These are phyloP conservation scores for Diaporthe velutina DNA, from an alignment of 2,329 filamentous ascomycete species.

Conservation along the genomic window DNA sequence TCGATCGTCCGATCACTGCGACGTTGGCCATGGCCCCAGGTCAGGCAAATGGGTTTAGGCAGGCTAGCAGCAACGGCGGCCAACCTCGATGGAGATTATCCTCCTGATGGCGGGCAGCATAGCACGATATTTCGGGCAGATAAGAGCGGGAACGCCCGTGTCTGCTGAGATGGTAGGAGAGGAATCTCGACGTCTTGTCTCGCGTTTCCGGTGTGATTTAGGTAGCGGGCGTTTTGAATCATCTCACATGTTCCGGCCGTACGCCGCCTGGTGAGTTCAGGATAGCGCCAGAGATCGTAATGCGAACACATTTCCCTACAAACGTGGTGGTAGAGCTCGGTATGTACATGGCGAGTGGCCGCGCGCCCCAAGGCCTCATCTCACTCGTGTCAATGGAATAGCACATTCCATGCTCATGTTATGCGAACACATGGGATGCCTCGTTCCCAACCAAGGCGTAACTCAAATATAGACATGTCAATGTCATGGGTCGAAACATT, in stretches of 20 bases:
- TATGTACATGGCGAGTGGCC: constrained; percentile 11
- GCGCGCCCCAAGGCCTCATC: constrained; percentile 3
- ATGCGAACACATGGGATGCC: constrained; percentile 4
- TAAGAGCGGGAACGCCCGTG: constrained; percentile 12
- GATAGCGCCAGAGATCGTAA: neutral
- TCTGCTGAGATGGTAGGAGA: constrained; percentile 10
- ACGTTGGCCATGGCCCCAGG: constrained; percentile 15
- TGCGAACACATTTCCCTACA: neutral
- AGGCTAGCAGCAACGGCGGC: constrained; percentile 30
- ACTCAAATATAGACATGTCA: constrained; percentile 13
- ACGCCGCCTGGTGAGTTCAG: neutral
- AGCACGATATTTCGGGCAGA: constrained; percentile 10
- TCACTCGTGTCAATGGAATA: neutral
- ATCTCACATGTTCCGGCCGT: constrained; percentile 8
- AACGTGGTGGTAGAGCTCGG: constrained; percentile 14
- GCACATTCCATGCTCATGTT: constrained; percentile 14
- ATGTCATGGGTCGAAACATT: constrained; percentile 6
- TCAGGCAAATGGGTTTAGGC: neutral
- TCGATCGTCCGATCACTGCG: constrained; percentile 30
- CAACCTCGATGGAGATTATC: constrained; percentile 22
- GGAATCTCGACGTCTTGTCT: neutral
- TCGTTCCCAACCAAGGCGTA: neutral
- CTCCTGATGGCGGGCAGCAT: neutral
- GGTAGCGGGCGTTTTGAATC: constrained; percentile 18
- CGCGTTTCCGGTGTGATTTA: constrained; percentile 11